Evolutionary conservation across 2,329 filamentous ascomycete species (phyloP).

Genomic region (Botrytis hyacinthi): DNA sequence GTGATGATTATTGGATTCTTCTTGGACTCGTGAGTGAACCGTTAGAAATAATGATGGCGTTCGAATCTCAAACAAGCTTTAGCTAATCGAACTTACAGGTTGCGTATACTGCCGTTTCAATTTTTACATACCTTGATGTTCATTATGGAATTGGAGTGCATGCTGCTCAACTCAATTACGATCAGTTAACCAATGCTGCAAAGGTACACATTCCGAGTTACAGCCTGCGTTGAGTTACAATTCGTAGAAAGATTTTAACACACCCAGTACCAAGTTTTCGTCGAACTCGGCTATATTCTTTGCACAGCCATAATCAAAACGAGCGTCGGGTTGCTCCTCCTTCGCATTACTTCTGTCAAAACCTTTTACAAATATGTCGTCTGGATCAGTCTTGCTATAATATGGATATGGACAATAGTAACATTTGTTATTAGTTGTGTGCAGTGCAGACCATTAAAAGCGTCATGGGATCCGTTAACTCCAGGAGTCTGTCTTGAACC

Average conservation of each 20-base stretch:
- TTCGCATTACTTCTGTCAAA: constrained; percentile 7
- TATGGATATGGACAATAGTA: not conserved
- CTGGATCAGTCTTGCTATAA: not conserved
- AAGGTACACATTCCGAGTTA: constrained; percentile 1
- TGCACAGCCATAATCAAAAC: constrained; percentile 9
- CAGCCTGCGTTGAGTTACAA: not conserved
- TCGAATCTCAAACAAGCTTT: not conserved
- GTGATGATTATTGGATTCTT: constrained; percentile 13
- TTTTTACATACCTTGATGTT: not conserved
- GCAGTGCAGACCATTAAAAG: constrained; percentile 10
- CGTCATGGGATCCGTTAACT: not conserved
- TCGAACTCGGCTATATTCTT: not conserved
- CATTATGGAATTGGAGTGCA: constrained; percentile 6
- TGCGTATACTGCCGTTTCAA: not conserved
- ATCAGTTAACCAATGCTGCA: not conserved
- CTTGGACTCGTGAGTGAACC: constrained; percentile 4
- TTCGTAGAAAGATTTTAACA: not conserved
- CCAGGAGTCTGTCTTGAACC: not conserved
- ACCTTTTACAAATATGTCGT: constrained; percentile 16
- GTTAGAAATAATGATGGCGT: not conserved
- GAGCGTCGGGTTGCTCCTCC: constrained; percentile 14
- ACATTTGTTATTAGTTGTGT: not conserved
- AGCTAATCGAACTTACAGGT: not conserved
- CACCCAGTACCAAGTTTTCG: not conserved
- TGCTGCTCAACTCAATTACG: not conserved